Conservation (phyloP, 768 basidiomycete genomes). For the Termitomyces sp. region DNA sequence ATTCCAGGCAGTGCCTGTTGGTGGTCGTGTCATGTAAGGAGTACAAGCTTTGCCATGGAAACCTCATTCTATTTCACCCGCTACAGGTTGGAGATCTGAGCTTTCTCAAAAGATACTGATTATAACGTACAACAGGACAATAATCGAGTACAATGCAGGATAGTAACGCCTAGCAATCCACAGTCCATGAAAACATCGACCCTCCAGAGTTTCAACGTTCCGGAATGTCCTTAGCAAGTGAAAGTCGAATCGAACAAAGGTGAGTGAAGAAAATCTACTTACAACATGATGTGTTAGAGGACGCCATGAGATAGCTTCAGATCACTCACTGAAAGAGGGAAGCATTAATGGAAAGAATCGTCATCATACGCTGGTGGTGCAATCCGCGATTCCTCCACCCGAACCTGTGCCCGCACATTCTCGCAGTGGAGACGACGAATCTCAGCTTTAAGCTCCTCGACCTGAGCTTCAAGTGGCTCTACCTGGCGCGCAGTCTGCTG, state of each 20-base stretch:
- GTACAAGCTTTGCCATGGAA: not conserved
- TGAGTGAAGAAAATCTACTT: not conserved
- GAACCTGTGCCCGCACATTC: constrained; percentile 1
- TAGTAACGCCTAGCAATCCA: not conserved
- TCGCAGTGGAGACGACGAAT: constrained; percentile 10
- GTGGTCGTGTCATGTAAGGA: not conserved
- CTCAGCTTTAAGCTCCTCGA: constrained; percentile 11
- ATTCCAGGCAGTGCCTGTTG: not conserved
- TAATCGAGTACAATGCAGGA: not conserved
- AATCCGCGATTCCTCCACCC: constrained; percentile 5
- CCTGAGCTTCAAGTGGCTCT: constrained; percentile 7
- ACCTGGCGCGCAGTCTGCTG: constrained; percentile 4
- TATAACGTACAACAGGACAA: not conserved
- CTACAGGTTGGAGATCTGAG: not conserved
- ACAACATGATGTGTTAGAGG: not conserved
- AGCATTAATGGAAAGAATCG: not conserved
- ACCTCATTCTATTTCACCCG: too few species aligned
- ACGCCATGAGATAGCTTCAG: not conserved
- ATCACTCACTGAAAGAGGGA: not conserved
- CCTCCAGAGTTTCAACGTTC: not conserved
- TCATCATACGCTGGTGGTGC: constrained; percentile 18
- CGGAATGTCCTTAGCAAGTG: not conserved
- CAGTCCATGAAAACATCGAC: not conserved
- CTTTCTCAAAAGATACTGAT: not conserved
- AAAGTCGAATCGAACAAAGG: not conserved